Conservation (phyloP, 2,329 filamentous ascomycete species). For the Lecanosticta acicola region DNA sequence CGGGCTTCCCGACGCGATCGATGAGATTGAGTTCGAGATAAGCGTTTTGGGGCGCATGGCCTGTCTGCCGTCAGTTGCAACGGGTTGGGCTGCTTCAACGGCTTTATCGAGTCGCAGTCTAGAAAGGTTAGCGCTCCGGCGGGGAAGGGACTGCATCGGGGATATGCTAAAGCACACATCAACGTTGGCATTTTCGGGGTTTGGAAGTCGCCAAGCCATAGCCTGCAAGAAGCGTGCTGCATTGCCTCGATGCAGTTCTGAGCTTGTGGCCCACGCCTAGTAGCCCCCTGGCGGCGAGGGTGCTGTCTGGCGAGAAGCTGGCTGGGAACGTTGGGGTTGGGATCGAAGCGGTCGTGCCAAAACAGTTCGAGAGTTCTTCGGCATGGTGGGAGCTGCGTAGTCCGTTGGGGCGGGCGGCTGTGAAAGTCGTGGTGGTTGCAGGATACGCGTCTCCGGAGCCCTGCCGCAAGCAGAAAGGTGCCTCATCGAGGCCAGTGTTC, state of each 20-base stretch:
- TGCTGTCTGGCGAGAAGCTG: constrained; percentile 37
- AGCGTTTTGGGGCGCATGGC: background rate
- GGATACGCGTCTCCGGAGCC: constrained; percentile 29
- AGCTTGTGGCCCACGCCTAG: too few species aligned
- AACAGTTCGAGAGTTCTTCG: constrained; percentile 29
- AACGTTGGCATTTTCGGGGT: too few species aligned
- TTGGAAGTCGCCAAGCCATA: too few species aligned
- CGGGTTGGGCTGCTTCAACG: too few species aligned
- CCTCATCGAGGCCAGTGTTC: constrained; percentile 35
- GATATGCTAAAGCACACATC: too few species aligned
- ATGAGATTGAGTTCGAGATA: background rate
- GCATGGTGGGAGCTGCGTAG: constrained; percentile 37
- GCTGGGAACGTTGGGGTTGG: constrained; percentile 40
- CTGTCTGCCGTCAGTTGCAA: background rate
- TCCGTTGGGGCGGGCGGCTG: constrained; percentile 34
- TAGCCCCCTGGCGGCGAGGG: background rate
- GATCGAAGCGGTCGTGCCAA: constrained; percentile 34
- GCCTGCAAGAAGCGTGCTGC: background rate
- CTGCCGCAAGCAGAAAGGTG: constrained; percentile 43
- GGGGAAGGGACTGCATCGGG: too few species aligned
- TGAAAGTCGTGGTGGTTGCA: constrained; percentile 33
- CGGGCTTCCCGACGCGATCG: background rate
- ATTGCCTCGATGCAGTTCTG: too few species aligned
- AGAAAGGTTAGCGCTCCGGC: too few species aligned
- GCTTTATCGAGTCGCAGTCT: too few species aligned